Evolutionary conservation across 768 basidiomycete genomes (phyloP).

Genomic region (Ephemerocybe angulata): DNA sequence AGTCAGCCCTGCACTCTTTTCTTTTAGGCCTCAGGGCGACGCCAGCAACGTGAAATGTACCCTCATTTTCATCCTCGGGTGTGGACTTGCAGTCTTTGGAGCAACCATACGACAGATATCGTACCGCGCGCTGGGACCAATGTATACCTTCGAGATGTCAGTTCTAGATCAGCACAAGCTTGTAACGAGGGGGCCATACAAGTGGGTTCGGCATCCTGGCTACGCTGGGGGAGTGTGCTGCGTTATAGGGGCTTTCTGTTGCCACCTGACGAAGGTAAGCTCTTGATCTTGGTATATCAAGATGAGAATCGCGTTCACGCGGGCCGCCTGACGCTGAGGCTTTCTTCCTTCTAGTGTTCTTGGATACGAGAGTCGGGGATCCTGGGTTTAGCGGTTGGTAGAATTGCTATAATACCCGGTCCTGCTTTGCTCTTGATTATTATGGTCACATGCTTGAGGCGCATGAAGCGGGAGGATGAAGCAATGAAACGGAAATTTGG

Average conservation of each 20-base stretch:
- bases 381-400: constrained; percentile 29
- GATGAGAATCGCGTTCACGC: no score
- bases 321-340: no score
- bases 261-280: constrained; percentile 34
- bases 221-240: constrained; percentile 41
- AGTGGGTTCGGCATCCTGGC: constrained; percentile 46
- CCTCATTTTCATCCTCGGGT: constrained; percentile 34
- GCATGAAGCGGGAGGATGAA: constrained; percentile 46
- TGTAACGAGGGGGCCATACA: constrained; percentile 47
- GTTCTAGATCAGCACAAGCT: constrained; percentile 44
- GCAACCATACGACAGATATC: constrained; percentile 40
- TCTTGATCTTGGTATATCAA: no score
- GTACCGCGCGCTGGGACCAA: constrained; percentile 41
- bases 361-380: constrained; percentile 45
- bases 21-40: constrained; percentile 5
- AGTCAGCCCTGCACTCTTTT: constrained; percentile 26
- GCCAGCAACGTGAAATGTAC: constrained; percentile 28
- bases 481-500: constrained; percentile 40
- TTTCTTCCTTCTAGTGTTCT: no score
- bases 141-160: constrained; percentile 55
- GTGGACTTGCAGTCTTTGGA: constrained; percentile 33
- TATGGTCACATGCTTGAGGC: constrained; percentile 30
- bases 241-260: constrained; percentile 31
- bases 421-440: constrained; percentile 28
- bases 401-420: constrained; percentile 23